Conservation (phyloP, 257 asterid species). For the Cruciata laevipes region DNA sequence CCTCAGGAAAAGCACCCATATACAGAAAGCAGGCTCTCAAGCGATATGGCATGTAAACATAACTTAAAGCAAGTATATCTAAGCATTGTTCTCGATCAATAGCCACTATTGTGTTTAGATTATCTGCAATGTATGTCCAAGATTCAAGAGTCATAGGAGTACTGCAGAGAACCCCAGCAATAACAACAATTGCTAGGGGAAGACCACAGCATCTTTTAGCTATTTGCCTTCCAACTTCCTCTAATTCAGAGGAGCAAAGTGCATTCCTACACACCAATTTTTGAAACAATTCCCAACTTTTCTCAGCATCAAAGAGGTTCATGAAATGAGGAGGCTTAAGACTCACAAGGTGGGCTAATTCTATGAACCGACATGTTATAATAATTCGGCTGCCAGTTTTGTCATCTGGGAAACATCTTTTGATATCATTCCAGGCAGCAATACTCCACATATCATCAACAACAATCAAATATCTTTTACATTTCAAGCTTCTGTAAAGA, state of each 20-base stretch:
- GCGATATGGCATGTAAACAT: constrained; percentile 27
- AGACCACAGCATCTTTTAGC: constrained; percentile 2
- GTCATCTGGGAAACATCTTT: background rate
- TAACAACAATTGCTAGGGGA: background rate
- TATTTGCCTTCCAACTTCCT: background rate
- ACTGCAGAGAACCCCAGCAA: background rate
- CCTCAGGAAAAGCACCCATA: constrained; percentile 33
- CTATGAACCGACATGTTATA: background rate
- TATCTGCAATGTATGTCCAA: constrained; percentile 3
- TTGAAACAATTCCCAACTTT: background rate
- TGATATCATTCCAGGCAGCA: background rate
- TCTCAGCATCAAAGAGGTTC: background rate
- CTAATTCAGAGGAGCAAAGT: background rate
- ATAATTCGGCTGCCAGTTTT: constrained; percentile 8
- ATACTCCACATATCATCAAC: constrained; percentile 14
- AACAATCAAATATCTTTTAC: background rate
- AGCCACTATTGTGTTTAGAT: background rate
- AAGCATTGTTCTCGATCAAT: background rate
- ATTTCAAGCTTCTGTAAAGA: too few species aligned
- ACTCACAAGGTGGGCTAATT: background rate
- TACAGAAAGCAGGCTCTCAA: constrained; percentile 31
- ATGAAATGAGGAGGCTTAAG: background rate
- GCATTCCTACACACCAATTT: background rate
- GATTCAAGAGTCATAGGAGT: background rate
- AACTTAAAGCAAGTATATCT: constrained; percentile 20